A percentile compares a stretch with the other conserved stretches of the same genome.
phyloP scores from a whole-genome alignment of 2,329 filamentous ascomycete species.

The Xylariales sp. region DNA sequence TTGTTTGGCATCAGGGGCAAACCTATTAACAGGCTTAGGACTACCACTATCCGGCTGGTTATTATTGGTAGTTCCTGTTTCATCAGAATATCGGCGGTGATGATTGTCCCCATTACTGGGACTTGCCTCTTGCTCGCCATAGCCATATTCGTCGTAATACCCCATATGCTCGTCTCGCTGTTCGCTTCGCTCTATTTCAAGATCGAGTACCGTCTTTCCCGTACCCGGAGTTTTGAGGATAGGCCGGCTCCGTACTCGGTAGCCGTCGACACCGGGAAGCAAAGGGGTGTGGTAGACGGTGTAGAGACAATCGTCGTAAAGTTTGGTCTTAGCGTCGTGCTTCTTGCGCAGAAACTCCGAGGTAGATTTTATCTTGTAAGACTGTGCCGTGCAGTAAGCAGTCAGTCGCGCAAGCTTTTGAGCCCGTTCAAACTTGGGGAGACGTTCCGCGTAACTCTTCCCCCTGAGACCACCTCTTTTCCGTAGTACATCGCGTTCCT shows the following conservation, averaged over 20 bases:
- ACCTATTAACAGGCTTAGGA: slow-evolving; percentile 64
- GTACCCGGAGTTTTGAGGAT: slow-evolving; percentile 89
- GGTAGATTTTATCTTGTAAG: slow-evolving; percentile 89
- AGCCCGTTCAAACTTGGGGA: slow-evolving; percentile 87
- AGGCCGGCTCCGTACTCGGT: slow-evolving; percentile 87
- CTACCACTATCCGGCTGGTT: slow-evolving; percentile 20
- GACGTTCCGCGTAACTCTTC: slow-evolving; percentile 93
- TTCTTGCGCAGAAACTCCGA: slow-evolving; percentile 88
- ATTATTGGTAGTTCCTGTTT: slow-evolving; percentile 21
- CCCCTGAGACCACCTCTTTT: slow-evolving; percentile 72
- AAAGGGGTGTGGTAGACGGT: slow-evolving; percentile 93
- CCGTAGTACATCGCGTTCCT: slow-evolving; percentile 72
- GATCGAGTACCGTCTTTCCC: slow-evolving; percentile 90
- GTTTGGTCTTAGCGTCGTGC: slow-evolving; percentile 91
- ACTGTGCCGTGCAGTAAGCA: slow-evolving; percentile 95
- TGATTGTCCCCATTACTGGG: slow-evolving; percentile 44
- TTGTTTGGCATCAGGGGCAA: slow-evolving; percentile 77
- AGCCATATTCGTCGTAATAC: slow-evolving; percentile 82
- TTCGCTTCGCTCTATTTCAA: slow-evolving; percentile 96
- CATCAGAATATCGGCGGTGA: slow-evolving; percentile 38
- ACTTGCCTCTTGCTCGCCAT: slow-evolving; percentile 56
- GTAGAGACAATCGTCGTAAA: slow-evolving; percentile 98
- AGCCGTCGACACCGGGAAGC: slow-evolving; percentile 86
- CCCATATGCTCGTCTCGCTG: slow-evolving; percentile 89
- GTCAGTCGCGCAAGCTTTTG: slow-evolving; percentile 92